These are phyloP conservation scores for Quercus aquifolioides DNA, from an alignment of 306 rosid genomes.

Conservation along the genomic window DNA sequence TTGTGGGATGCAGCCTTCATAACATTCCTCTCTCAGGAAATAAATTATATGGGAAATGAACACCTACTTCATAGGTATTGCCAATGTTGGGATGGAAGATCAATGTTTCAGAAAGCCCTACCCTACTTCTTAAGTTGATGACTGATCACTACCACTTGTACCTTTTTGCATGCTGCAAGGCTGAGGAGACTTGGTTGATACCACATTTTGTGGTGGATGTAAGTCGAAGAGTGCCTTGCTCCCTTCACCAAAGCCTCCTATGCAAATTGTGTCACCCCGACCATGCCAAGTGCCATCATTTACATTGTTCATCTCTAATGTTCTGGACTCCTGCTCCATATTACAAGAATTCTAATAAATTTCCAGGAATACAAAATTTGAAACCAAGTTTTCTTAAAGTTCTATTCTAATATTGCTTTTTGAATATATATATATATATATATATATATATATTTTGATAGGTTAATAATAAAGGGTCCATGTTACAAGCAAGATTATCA, in stretches of 20 bases:
- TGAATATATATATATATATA: no score
- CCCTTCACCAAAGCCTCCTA: slow-evolving; percentile 66
- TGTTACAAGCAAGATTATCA: neutral
- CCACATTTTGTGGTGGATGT: slow-evolving; percentile 57
- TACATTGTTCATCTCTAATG: slow-evolving; percentile 91
- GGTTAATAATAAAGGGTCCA: neutral
- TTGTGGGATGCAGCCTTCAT: neutral
- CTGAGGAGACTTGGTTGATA: slow-evolving; percentile 42
- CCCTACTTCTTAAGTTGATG: slow-evolving; percentile 25
- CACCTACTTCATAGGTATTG: slow-evolving; percentile 1
- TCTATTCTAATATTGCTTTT: neutral
- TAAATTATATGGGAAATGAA: slow-evolving; percentile 10
- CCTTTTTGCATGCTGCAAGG: slow-evolving; percentile 20
- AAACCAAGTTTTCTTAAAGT: neutral
- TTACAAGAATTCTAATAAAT: slow-evolving; percentile 9
- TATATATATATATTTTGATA: no score
- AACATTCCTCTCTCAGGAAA: slow-evolving; percentile 2
- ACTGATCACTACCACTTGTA: slow-evolving; percentile 17
- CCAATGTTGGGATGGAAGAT: slow-evolving; percentile 15
- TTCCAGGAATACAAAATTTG: neutral
- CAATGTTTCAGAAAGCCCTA: slow-evolving; percentile 2
- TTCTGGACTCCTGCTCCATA: slow-evolving; percentile 80
- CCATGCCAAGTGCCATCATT: slow-evolving; percentile 99
- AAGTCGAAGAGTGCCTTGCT: slow-evolving; percentile 52
- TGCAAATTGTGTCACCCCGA: slow-evolving; percentile 74